These are phyloP conservation scores for Heritiera fomes DNA, from an alignment of 345 rosid species.

Conservation along the genomic window DNA sequence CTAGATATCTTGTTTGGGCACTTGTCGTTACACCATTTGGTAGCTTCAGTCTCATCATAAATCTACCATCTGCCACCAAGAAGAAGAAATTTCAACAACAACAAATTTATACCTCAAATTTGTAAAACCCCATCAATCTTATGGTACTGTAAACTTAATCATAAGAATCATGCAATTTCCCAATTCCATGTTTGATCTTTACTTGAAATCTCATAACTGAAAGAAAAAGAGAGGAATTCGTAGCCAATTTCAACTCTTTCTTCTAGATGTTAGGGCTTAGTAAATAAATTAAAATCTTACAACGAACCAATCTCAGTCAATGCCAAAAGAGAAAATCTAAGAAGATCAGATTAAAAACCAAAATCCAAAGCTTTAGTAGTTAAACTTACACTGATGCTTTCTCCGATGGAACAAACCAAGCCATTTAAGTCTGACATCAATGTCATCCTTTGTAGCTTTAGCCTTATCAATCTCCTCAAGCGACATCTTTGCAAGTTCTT, in stretches of 20 bases:
- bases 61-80: slow-evolving; percentile 70
- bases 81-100: not conserved
- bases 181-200: not conserved
- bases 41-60: slow-evolving; percentile 96
- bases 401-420: slow-evolving; percentile 94
- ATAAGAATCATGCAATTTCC: not conserved
- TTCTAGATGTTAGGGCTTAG: not conserved
- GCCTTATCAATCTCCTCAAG: slow-evolving; percentile 71
- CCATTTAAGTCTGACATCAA: slow-evolving; percentile 96
- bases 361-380: not conserved
- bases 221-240: not conserved
- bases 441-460: slow-evolving; percentile 66
- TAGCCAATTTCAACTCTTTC: not conserved
- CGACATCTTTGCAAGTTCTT: slow-evolving; percentile 67
- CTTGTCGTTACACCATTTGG: slow-evolving; percentile 97
- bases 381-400: slow-evolving; percentile 74
- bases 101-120: not conserved
- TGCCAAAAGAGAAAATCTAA: not conserved
- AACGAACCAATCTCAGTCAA: not conserved
- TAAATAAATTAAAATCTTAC: not conserved
- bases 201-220: not conserved
- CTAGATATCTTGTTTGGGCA: slow-evolving; percentile 78
- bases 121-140: not conserved
- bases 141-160: not conserved
- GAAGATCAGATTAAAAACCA: not conserved